A percentile compares a stretch with the other conserved stretches of the same genome.
phyloP scores from a whole-genome alignment of 805 yeast genomes.

The Zygosaccharomyces rouxii region DNA sequence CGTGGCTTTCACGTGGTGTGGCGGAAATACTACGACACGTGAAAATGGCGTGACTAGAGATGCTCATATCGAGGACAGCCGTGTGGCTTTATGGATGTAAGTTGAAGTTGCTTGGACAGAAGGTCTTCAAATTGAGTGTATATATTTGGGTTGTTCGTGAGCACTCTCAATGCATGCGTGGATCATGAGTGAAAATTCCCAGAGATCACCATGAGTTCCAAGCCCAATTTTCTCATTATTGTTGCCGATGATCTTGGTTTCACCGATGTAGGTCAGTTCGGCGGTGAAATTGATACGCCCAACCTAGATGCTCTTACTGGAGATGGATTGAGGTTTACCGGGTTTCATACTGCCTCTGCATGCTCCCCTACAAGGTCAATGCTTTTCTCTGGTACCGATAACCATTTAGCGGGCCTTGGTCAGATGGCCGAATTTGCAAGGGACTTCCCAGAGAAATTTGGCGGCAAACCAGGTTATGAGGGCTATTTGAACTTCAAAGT shows the following conservation, averaged over 20 bases:
- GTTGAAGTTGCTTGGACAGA: too few relatives aligned
- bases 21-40: too few relatives aligned
- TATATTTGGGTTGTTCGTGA: too few relatives aligned
- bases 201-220: background rate
- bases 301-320: constrained; percentile 43
- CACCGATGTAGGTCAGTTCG: constrained; percentile 51
- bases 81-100: too few relatives aligned
- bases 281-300: constrained; percentile 57
- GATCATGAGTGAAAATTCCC: too few relatives aligned
- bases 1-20: too few relatives aligned
- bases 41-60: too few relatives aligned
- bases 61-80: too few relatives aligned
- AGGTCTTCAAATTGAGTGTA: too few relatives aligned
- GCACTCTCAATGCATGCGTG: too few relatives aligned
- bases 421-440: constrained; percentile 50
- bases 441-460: constrained; percentile 37
- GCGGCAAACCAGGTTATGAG: constrained; percentile 51
- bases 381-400: constrained; percentile 57
- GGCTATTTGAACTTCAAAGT: constrained; percentile 49
- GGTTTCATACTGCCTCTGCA: constrained; percentile 60
- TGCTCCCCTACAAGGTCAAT: constrained; percentile 63
- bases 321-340: constrained; percentile 48
- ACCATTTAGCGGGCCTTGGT: constrained; percentile 57
- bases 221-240: constrained; percentile 50
- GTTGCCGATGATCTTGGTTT: constrained; percentile 62